Evolutionary conservation across 495 filamentous ascomycete species (phyloP).

Genomic region (Hypoxylon subgilvum): DNA sequence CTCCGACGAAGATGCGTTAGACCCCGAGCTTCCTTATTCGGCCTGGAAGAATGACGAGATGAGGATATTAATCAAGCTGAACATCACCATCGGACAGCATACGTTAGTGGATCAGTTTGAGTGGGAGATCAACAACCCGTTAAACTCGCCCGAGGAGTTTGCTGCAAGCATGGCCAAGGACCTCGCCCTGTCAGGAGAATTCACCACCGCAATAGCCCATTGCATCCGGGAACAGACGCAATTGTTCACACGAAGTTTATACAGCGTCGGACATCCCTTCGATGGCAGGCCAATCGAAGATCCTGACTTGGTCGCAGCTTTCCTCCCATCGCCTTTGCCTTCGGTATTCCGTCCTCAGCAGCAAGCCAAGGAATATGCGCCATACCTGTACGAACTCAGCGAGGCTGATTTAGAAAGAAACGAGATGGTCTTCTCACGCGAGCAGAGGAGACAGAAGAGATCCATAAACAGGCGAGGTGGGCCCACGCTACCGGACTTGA

Average conservation of each 20-base stretch:
- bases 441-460: conserved; percentile 91
- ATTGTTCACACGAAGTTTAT: conserved; percentile 90
- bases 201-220: conserved; percentile 96
- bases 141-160: conserved; percentile 93
- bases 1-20: conserved; percentile 87
- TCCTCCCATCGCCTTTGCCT: conserved; percentile 82
- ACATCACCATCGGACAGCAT: conserved; percentile 95
- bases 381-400: conserved; percentile 90
- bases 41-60: conserved; percentile 99
- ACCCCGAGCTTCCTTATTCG: conserved; percentile 85
- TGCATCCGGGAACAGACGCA: conserved; percentile 95
- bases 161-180: conserved; percentile 86
- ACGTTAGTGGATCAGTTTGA: conserved; percentile 97
- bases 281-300: conserved; percentile 94
- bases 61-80: conserved; percentile 91
- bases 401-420: conserved; percentile 88
- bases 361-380: conserved; percentile 88
- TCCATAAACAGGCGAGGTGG: conserved; percentile 93
- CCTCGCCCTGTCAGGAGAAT: conserved; percentile 91
- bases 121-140: conserved; percentile 96
- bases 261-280: conserved; percentile 90
- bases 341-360: conserved; percentile 87
- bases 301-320: conserved; percentile 79
- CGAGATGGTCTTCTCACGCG: conserved; percentile 89
- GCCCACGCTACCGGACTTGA: conserved; percentile 92